Percentiles rank a stretch among this genome's conserved stretches.
These are phyloP conservation scores for Cinnamomum micranthum DNA, from an alignment of 164 flowering plant species.

Conservation along the genomic window DNA sequence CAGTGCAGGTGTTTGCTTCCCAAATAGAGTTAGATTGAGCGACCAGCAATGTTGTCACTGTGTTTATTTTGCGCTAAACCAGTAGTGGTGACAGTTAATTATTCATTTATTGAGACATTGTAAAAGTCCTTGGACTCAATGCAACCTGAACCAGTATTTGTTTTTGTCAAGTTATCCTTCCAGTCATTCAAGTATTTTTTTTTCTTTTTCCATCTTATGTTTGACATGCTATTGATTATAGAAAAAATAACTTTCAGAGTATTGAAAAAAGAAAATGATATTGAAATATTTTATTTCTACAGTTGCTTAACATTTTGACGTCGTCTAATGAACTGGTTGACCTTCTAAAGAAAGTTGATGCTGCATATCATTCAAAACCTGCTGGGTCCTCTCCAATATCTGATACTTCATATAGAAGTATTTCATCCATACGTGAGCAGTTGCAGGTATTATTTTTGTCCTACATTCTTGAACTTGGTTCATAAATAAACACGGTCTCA, in stretches of 20 bases:
- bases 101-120: background rate
- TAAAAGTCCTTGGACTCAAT: background rate
- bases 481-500: background rate
- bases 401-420: slow-evolving; percentile 39
- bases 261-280: too few species aligned
- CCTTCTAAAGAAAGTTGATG: slow-evolving; percentile 59
- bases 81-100: background rate
- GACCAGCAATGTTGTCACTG: background rate
- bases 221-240: background rate
- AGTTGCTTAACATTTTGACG: slow-evolving; percentile 60
- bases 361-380: slow-evolving; percentile 52
- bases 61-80: background rate
- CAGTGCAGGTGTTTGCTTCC: background rate
- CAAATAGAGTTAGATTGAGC: background rate
- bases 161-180: background rate
- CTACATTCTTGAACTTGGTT: background rate
- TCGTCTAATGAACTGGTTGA: slow-evolving; percentile 62
- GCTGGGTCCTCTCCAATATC: slow-evolving; percentile 37
- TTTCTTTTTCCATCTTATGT: background rate
- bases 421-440: slow-evolving; percentile 65
- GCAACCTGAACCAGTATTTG: background rate
- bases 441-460: slow-evolving; percentile 45
- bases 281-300: slow-evolving; percentile 11
- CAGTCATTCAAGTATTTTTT: background rate
- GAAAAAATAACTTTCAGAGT: background rate